A percentile compares a stretch with the other conserved stretches of the same genome.
These are phyloP conservation scores for Rhytidiadelphus loreus DNA, from an alignment of 225 moss, liverwort and hornwort species.

Conservation along the genomic window DNA sequence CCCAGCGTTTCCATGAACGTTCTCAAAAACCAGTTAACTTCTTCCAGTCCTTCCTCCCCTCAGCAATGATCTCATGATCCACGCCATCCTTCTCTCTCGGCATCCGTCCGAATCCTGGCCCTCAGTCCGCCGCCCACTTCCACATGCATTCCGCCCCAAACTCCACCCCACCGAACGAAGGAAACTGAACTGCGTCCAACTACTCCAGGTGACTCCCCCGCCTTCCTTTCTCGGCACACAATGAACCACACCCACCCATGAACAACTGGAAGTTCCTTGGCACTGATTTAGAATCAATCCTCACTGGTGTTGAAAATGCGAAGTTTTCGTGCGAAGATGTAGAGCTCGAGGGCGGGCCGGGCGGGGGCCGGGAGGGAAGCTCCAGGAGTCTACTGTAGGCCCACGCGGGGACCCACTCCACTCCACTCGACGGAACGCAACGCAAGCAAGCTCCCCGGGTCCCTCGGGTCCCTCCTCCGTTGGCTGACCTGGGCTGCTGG, in stretches of 20 bases:
- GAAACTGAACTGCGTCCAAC: background rate
- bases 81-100: background rate
- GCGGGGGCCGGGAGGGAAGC: background rate
- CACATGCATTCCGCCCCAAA: background rate
- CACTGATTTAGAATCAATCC: background rate
- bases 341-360: background rate
- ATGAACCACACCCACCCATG: background rate
- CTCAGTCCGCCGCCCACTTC: background rate
- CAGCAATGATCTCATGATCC: conserved; percentile 11
- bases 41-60: no score
- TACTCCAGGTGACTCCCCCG: background rate
- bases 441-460: background rate
- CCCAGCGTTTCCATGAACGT: background rate
- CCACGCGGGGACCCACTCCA: background rate
- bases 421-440: no score
- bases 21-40: background rate
- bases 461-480: background rate
- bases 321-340: background rate
- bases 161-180: background rate
- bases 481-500: no score
- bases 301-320: background rate
- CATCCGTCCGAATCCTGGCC: background rate
- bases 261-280: background rate
- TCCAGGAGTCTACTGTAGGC: background rate
- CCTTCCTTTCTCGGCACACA: background rate